A percentile compares a stretch with the other conserved stretches of the same genome.
These are phyloP conservation scores for Entophlyctis luteolus DNA, from an alignment of 192 early-diverging fungal species.

Conservation along the genomic window DNA sequence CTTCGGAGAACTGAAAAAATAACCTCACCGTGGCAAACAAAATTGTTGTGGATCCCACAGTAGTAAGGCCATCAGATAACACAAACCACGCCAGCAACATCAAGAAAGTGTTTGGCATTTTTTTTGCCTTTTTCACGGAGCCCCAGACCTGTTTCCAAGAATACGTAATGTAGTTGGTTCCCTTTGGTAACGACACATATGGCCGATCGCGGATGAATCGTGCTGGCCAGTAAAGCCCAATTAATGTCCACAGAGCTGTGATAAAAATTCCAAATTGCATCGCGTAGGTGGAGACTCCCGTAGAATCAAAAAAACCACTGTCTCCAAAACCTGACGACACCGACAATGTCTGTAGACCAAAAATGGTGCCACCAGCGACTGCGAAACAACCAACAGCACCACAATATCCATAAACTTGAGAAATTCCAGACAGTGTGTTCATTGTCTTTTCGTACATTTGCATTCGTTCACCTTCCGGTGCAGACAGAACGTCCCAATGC, in stretches of 20 bases:
- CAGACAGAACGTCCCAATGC: constrained; percentile 14
- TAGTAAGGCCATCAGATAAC: constrained; percentile 16
- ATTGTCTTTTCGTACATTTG: constrained; percentile 6
- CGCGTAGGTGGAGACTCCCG: constrained; percentile 2
- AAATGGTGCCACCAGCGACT: constrained; percentile 9
- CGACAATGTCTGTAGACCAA: constrained; percentile 2
- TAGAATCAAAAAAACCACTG: background rate
- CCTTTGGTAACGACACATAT: constrained; percentile 15
- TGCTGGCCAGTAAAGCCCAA: constrained; percentile 2
- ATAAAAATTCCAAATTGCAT: constrained; percentile 18
- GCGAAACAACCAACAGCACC: constrained; percentile 22
- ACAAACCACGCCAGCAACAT: constrained; percentile 25
- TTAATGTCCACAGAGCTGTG: constrained; percentile 8
- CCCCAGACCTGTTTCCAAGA: constrained; percentile 12
- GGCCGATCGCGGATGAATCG: constrained; percentile 13
- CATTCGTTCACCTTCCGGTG: background rate
- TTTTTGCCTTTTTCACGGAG: background rate
- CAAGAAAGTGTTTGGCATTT: constrained; percentile 21
- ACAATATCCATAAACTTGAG: constrained; percentile 6
- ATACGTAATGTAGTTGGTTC: constrained; percentile 23
- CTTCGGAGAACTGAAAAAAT: background rate
- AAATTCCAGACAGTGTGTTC: constrained; percentile 14
- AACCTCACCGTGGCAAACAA: constrained; percentile 4
- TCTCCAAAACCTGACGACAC: constrained; percentile 16
- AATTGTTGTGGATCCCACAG: constrained; percentile 14